These are phyloP conservation scores for Arthrobotrys sinensis DNA, from an alignment of 2,329 filamentous ascomycete species.

Conservation along the genomic window DNA sequence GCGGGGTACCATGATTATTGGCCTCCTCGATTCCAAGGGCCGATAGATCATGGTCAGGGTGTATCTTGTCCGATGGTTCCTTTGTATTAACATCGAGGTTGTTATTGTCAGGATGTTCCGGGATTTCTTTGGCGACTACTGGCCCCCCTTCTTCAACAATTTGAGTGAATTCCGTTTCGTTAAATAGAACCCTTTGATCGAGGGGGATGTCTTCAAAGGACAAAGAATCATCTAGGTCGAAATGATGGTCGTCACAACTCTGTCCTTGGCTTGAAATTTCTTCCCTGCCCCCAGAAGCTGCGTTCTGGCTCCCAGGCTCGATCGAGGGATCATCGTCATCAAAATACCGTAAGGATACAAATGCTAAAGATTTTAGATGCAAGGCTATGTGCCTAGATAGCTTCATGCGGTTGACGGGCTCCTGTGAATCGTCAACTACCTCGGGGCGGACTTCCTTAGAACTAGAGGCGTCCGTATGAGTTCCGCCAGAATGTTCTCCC, in stretches of 20 bases:
- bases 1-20: too few species aligned
- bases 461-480: background rate
- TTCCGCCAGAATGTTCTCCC: too few species aligned
- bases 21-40: too few species aligned
- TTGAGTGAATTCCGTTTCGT: too few species aligned
- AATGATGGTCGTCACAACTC: slow-evolving; percentile 17
- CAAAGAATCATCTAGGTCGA: slow-evolving; percentile 27
- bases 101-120: too few species aligned
- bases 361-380: slow-evolving; percentile 24
- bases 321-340: slow-evolving; percentile 20
- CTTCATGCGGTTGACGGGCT: too few species aligned
- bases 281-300: background rate
- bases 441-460: slow-evolving; percentile 2
- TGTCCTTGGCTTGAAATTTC: slow-evolving; percentile 17
- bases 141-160: too few species aligned
- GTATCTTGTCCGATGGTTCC: too few species aligned
- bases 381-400: slow-evolving; percentile 11
- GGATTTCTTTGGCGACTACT: too few species aligned
- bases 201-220: slow-evolving; percentile 28
- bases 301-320: slow-evolving; percentile 5
- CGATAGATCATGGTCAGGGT: too few species aligned
- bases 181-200: slow-evolving; percentile 26
- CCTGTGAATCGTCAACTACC: background rate
- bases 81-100: too few species aligned
- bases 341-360: slow-evolving; percentile 32